Evolutionary conservation across 2,329 filamentous ascomycete genomes (phyloP), one percentile per base, ranked within the genome.

Genomic region (Epichloe bromicola): DNA sequence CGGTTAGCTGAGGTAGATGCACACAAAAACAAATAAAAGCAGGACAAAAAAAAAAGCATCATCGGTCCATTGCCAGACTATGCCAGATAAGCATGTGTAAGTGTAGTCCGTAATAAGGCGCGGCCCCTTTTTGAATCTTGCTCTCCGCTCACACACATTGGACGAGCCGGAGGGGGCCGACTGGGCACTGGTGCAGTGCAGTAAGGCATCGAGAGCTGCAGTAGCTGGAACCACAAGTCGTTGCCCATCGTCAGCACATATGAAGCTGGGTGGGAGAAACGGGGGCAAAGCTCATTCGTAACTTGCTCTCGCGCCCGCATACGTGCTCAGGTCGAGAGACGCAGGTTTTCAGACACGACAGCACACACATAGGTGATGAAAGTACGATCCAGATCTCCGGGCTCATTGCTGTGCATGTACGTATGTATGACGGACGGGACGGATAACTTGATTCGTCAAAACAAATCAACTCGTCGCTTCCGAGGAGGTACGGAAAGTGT

Each of bases 201-300:
- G 47, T 44, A 53, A 53, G 51, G 51, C 43, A 50, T 42, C 47
- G 43, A 55, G 50, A 39, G 42, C 23, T 38, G 49, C 51, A 48
- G 50, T 48, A 51, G 53, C 52, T 54, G 53, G 56, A 57, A 55
- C 53, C 50, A 40, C 50, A 53, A 53, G 26, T 30, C 8, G 8
- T 10, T 30, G 26, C 26, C 26, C 26, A 30, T 30, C 26, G 26
- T 10, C 8, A 11, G 10, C 26, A 30, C 26, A 30, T 30, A 30
- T 30, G 26, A 30, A 30, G 26, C 26, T 8, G 55, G 54, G 55
- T 48, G 51, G 49, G 49, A 15, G 17, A 20, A 33, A 17, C 12
- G n/a, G 26, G 12, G 12, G 17, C 5, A 7, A 17, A 26, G 11
- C 26, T 40, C 46, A 48, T 40, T 37, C 23, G 37, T 12, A 33